phyloP scores from a whole-genome alignment of 805 yeast genomes.

The Yamadazyma phyllophila region DNA sequence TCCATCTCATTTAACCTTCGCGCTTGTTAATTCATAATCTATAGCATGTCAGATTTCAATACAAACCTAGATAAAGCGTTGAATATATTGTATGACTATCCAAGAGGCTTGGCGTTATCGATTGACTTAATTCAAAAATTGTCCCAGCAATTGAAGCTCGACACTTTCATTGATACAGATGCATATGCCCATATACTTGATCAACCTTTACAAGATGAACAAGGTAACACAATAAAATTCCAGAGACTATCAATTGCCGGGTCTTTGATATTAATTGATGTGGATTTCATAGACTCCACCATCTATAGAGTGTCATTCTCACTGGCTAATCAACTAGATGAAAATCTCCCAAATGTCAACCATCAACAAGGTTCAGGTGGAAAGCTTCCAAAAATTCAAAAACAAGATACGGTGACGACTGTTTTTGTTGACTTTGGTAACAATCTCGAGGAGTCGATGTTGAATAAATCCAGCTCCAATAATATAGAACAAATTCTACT shows the following conservation, averaged over 20 bases:
- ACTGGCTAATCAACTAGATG: constrained; percentile 28
- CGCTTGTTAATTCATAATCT: neutral
- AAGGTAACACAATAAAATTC: constrained; percentile 13
- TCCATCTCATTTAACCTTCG: neutral
- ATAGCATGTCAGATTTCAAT: constrained; percentile 19
- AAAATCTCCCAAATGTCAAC: neutral
- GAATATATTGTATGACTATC: constrained; percentile 28
- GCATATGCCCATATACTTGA: constrained; percentile 25
- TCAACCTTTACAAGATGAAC: constrained; percentile 14
- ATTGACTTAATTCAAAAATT: constrained; percentile 38
- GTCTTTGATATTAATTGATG: constrained; percentile 36
- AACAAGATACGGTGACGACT: constrained; percentile 12
- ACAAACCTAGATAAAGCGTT: constrained; percentile 22
- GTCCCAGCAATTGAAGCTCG: constrained; percentile 39
- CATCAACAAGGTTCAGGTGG: too few species aligned
- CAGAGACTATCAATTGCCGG: constrained; percentile 44
- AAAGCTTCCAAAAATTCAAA: constrained; percentile 3
- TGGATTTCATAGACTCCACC: constrained; percentile 31
- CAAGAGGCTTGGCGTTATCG: constrained; percentile 29
- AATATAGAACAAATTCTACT: constrained; percentile 27
- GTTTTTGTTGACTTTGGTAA: constrained; percentile 15
- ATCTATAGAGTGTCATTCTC: constrained; percentile 34
- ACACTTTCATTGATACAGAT: constrained; percentile 41
- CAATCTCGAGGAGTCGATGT: constrained; percentile 20
- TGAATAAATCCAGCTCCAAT: constrained; percentile 8